Percentiles rank a stretch among this genome's conserved stretches.
Conservation (phyloP, 1,284 basidiomycete species). For the Irpex rosettiformis region DNA sequence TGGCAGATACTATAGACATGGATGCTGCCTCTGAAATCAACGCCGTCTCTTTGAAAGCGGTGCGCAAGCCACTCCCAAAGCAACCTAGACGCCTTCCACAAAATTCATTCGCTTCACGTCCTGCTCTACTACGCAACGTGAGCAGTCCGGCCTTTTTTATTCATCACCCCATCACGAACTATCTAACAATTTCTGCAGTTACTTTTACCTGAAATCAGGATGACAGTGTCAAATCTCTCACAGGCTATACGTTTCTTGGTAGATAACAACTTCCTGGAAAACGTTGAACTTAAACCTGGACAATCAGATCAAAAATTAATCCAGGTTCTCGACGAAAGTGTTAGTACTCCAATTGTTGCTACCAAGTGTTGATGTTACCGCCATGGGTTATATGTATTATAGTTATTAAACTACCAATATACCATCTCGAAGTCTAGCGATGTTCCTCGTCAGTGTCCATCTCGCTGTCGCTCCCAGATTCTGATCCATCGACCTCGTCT, state of each 20-base stretch:
- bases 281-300: constrained; percentile 82
- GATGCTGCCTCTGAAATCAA: background rate
- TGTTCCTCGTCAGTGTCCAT: constrained; percentile 27
- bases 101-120: constrained; percentile 68
- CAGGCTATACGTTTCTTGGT: constrained; percentile 93
- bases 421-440: constrained; percentile 22
- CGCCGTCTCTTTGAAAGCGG: constrained; percentile 1
- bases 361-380: background rate
- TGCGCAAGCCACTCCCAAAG: constrained; percentile 31
- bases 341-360: background rate
- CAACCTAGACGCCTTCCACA: constrained; percentile 53
- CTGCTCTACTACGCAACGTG: constrained; percentile 75
- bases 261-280: constrained; percentile 85
- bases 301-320: constrained; percentile 71
- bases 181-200: constrained; percentile 41
- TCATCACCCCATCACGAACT: background rate
- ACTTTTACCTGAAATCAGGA: constrained; percentile 84
- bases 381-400: background rate
- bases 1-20: background rate
- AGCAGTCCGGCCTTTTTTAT: constrained; percentile 23
- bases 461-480: constrained; percentile 22
- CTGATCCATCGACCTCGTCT: constrained; percentile 24
- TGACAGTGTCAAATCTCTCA: constrained; percentile 89
- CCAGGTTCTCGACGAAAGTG: constrained; percentile 41
- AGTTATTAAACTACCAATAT: constrained; percentile 11